phyloP scores from a whole-genome alignment of 2,329 filamentous ascomycete genomes.

The Penicillium expansum region DNA sequence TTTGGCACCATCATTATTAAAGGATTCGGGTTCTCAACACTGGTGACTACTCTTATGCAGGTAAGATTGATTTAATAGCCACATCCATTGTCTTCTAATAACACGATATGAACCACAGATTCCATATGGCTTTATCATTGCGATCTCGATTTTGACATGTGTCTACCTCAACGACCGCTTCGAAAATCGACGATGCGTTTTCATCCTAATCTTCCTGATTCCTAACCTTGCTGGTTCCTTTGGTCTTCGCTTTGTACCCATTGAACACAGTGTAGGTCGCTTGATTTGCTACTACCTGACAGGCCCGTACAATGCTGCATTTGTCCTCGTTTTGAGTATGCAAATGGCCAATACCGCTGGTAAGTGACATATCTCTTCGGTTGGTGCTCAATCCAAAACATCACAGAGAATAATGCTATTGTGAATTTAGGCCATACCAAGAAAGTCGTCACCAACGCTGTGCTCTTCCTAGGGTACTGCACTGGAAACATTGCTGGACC shows the following conservation, averaged over 20 bases:
- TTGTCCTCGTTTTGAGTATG: too few species aligned
- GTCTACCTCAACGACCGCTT: conserved; percentile 51
- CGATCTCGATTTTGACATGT: conserved; percentile 50
- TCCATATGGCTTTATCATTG: conserved; percentile 51
- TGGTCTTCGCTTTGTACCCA: conserved; percentile 55
- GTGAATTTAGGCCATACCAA: conserved; percentile 56
- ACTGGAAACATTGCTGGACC: conserved; percentile 61
- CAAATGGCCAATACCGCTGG: too few species aligned
- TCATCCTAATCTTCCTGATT: conserved; percentile 56
- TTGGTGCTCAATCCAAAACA: too few species aligned
- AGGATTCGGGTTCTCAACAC: conserved; percentile 55
- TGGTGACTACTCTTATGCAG: conserved; percentile 55
- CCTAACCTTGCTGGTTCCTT: conserved; percentile 60
- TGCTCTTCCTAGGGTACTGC: conserved; percentile 60
- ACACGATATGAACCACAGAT: conserved; percentile 33
- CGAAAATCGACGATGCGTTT: conserved; percentile 50
- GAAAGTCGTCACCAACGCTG: conserved; percentile 62
- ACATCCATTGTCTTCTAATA: too few species aligned
- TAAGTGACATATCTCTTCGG: too few species aligned
- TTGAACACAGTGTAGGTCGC: conserved; percentile 50
- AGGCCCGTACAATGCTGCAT: too few species aligned
- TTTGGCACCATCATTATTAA: conserved; percentile 60
- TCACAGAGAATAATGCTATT: too few species aligned
- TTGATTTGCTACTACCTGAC: too few species aligned
- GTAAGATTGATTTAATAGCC: conserved; percentile 15